Base-by-base conservation (phyloP, 2,329 filamentous ascomycete genomes). In the Corniculantispora saksenae region DNA sequence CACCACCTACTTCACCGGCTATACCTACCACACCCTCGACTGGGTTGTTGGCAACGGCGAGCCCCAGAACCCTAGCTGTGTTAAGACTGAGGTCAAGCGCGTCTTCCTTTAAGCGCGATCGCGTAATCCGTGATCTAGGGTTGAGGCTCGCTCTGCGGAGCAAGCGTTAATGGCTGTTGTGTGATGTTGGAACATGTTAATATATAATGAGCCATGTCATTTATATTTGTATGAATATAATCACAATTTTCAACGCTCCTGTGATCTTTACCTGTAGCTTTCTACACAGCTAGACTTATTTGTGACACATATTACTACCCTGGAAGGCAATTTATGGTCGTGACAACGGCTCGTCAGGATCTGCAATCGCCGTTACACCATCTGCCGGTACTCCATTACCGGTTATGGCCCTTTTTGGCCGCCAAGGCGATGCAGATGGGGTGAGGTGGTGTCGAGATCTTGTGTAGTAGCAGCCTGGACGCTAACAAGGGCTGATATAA, bases 191-290 rank as follows among this genome's bases (percentile, higher is more conserved):
- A 29, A 9, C 12, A 35, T 35, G 25, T 35, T 54, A n/a, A 47
- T 19, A 61, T 35, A 45, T 53, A 35, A 61, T 54, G 15, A 61
- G 23, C 32, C 13, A 50, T 7, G n/a, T 27, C 29, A 27, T 17
- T 27, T 21, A 53, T 61, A 25, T 2, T 47, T 55, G 21, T 45
- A 32, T 25, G 10, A 61, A 54, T 61, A 27, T n/a, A 51, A 27
- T 94, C 89, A 74, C 93, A 50, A 10, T 15, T 43, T 43, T 43
- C 4, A 51, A 54, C 13, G 32, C 6, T 10, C 32, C 32, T 32
- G 32, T 32, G 6, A 5, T 6, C 32, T 5, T 6, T 32, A 32
- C 32, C n/a, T n/a, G 32, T 32, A n/a, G 19, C 6, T 32, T n/a
- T 15, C 32, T 29, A 47, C 8, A 43, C 38, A 13, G 38, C 17